Evolutionary conservation across 2,329 filamentous ascomycete species (phyloP).

Genomic region (Colletotrichum tofieldiae): DNA sequence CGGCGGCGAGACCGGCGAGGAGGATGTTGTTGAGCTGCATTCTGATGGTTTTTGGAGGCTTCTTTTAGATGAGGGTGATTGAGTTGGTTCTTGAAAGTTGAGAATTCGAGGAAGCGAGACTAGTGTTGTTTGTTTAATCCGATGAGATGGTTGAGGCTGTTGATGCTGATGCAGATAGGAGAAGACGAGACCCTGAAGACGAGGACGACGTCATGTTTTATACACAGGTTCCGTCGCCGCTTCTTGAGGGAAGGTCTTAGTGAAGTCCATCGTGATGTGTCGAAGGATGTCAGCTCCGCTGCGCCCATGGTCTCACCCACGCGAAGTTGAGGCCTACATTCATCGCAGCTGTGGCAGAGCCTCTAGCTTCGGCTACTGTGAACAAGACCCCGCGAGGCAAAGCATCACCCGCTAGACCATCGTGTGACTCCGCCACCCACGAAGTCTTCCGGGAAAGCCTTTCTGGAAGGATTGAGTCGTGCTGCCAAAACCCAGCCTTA

Average conservation of each 20-base stretch:
- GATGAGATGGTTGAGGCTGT: constrained; percentile 8
- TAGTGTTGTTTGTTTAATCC: background rate
- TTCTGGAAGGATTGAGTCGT: background rate
- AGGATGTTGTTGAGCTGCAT: constrained; percentile 37
- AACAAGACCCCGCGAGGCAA: background rate
- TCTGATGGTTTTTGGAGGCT: background rate
- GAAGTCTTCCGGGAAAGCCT: background rate
- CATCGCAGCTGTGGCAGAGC: background rate
- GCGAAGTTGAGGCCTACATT: background rate
- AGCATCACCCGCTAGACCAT: background rate
- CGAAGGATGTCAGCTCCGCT: constrained; percentile 18
- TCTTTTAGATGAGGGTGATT: background rate
- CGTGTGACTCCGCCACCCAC: background rate
- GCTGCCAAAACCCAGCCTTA: background rate
- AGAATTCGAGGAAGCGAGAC: background rate
- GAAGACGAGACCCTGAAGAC: background rate
- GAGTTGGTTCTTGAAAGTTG: background rate
- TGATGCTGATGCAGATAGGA: constrained; percentile 16
- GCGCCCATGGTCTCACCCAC: constrained; percentile 6
- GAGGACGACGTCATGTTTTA: constrained; percentile 9
- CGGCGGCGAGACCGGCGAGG: constrained; percentile 21
- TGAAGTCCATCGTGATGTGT: background rate
- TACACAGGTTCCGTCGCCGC: background rate
- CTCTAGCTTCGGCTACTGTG: background rate
- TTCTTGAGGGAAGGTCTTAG: background rate